Conservation (phyloP, 371 early-diverging fungal species). For the Dinochytrium kinnereticum region DNA sequence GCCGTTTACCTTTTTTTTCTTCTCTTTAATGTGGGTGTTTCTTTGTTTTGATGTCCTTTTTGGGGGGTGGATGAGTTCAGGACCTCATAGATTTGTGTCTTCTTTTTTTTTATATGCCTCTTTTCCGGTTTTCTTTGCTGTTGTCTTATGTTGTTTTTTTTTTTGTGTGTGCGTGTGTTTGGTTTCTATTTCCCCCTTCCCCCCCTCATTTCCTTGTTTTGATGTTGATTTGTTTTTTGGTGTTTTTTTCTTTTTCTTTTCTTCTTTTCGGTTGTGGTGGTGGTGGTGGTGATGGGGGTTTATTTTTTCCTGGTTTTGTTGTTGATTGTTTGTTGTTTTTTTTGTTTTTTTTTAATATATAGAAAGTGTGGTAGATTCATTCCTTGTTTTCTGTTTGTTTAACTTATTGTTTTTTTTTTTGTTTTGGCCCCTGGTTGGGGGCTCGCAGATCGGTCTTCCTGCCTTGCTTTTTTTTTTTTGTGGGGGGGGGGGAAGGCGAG, state of each 20-base stretch:
- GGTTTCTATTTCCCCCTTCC: not conserved
- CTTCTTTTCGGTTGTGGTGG: too few relatives aligned
- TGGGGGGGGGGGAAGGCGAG: too few relatives aligned
- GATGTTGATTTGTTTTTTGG: not conserved
- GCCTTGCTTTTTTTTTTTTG: too few relatives aligned
- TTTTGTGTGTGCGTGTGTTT: not conserved
- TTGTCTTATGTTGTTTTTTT: not conserved
- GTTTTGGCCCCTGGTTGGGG: too few relatives aligned
- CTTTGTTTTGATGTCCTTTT: not conserved
- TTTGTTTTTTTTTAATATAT: too few relatives aligned
- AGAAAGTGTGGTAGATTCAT: too few relatives aligned
- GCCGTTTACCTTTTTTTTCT: not conserved
- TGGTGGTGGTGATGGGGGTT: too few relatives aligned
- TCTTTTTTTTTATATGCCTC: not conserved
- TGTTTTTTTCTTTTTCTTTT: not conserved
- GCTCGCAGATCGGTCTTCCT: too few relatives aligned
- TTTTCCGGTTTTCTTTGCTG: not conserved
- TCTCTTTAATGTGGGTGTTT: not conserved
- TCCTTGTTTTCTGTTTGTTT: too few relatives aligned
- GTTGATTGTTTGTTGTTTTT: too few relatives aligned
- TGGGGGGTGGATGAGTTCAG: not conserved
- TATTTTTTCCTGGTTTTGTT: too few relatives aligned
- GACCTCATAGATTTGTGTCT: not conserved
- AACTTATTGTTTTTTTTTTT: too few relatives aligned
- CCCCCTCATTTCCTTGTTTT: not conserved